These are phyloP conservation scores for Bathelium albidoporum DNA, from an alignment of 495 filamentous ascomycete genomes.

Conservation along the genomic window DNA sequence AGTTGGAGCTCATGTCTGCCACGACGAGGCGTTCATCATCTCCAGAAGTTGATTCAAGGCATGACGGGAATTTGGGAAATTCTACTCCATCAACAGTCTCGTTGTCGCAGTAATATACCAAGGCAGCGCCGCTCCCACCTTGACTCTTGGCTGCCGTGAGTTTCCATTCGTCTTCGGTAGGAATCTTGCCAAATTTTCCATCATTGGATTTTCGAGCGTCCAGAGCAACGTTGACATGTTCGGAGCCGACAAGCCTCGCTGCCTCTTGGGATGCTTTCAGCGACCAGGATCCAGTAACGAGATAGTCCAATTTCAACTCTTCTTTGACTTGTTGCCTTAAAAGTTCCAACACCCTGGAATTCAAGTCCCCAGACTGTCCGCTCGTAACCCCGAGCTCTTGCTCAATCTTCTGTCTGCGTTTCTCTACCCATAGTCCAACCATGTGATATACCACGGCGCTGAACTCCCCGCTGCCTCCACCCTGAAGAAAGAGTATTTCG, in stretches of 20 bases:
- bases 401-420: conserved; percentile 32
- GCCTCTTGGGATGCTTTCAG: conserved; percentile 87
- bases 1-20: conserved; percentile 81
- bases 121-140: conserved; percentile 47
- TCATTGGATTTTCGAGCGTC: conserved; percentile 59
- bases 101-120: conserved; percentile 89
- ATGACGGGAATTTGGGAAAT: conserved; percentile 64
- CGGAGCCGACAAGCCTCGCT: conserved; percentile 57
- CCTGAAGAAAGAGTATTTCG: conserved; percentile 73
- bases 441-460: conserved; percentile 73
- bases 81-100: conserved; percentile 96
- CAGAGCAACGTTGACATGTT: conserved; percentile 67
- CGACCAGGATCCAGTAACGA: conserved; percentile 90
- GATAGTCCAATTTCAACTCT: conserved; percentile 72
- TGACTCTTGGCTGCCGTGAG: conserved; percentile 50
- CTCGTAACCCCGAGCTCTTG: conserved; percentile 18
- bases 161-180: conserved; percentile 64
- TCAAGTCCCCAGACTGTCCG: conserved; percentile 19
- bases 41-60: conserved; percentile 42
- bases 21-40: conserved; percentile 49
- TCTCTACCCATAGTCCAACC: conserved; percentile 68
- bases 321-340: conserved; percentile 53
- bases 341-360: conserved; percentile 46
- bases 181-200: conserved; percentile 84
- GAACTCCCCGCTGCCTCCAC: conserved; percentile 74